A percentile compares a stretch with the other conserved stretches of the same genome.
Conservation (phyloP, 371 early-diverging fungal genomes). For the Parasitella parasitica region DNA sequence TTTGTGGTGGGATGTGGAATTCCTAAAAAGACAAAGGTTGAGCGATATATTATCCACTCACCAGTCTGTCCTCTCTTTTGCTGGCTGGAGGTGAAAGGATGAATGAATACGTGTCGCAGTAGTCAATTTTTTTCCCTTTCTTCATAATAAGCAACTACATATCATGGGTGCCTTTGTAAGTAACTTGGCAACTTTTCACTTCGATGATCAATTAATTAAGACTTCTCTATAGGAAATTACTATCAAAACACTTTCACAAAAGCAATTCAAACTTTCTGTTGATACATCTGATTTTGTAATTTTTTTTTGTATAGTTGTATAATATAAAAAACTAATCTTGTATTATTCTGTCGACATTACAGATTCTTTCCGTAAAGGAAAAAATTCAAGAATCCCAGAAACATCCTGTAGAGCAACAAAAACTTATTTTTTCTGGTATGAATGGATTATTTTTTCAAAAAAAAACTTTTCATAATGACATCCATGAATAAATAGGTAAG, state of each 20-base stretch:
- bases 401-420: slow-evolving; percentile 71
- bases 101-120: slow-evolving; percentile 9
- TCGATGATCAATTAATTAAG: not conserved
- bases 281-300: slow-evolving; percentile 71
- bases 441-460: not conserved
- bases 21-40: not conserved
- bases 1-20: not conserved
- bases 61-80: not conserved
- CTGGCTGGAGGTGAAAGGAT: not conserved
- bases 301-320: not conserved
- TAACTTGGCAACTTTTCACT: not conserved
- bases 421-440: slow-evolving; percentile 84
- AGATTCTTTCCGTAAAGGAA: slow-evolving; percentile 75
- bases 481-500: slow-evolving; percentile 65
- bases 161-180: slow-evolving; percentile 27
- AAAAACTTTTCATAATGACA: not conserved
- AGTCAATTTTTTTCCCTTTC: not conserved
- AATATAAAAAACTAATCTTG: no score
- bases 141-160: not conserved
- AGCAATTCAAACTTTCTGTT: slow-evolving; percentile 79
- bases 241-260: slow-evolving; percentile 89
- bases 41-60: not conserved
- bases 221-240: slow-evolving; percentile 64
- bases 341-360: no score
- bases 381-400: slow-evolving; percentile 75